Base-by-base conservation (phyloP, 345 rosid genomes). In the Gossypium bickii region DNA sequence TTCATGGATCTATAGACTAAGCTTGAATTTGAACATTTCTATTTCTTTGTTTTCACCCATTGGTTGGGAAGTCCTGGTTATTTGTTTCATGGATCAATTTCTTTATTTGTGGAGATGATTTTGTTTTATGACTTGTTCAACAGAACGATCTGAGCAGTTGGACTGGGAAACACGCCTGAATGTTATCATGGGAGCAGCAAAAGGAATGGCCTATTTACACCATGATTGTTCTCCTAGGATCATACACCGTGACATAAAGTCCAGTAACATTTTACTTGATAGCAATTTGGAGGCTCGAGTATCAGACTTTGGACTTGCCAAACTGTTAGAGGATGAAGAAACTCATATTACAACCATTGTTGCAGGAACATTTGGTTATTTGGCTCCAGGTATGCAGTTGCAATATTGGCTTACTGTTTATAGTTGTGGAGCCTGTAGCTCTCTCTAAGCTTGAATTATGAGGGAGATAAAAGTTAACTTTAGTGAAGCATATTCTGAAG, bases 191-290 rank as follows among this genome's bases (percentile, higher is more conserved):
- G 99, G 99, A 83, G 99, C 99, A 29, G 97, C 99, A 13, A 95
- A 92, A 86, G 99, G 99, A 74, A 81, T 95, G 79, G 92, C 99
- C 63, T 93, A 95, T 77, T 82, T 95, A 85, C 99, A 93, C 83
- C 99, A 95, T 41, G 99, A 95, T 83, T 93, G 99, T 83, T 93
- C 97, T 73, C 99, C 99, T 25, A 90, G 99, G 84, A 93, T 95
- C 83, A 89, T 95, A 79, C 99, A 95, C 74, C 97, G 99, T 67
- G 99, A 95, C 83, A 95, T 95, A 82, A 95, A 95, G 83, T 85
- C 99, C 1, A 93, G 99, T 86, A 95, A 95, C 81, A 95, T 95
- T 79, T 78, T 95, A 85, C 98, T 95, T 71, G 99, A 95, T 85
- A 97, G 91, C 47, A 95, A 93, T 82, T 86, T 90, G 71, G 97